These are phyloP conservation scores for Geotrichum klebahnii DNA, from an alignment of 1,139 yeast genomes.

Conservation along the genomic window DNA sequence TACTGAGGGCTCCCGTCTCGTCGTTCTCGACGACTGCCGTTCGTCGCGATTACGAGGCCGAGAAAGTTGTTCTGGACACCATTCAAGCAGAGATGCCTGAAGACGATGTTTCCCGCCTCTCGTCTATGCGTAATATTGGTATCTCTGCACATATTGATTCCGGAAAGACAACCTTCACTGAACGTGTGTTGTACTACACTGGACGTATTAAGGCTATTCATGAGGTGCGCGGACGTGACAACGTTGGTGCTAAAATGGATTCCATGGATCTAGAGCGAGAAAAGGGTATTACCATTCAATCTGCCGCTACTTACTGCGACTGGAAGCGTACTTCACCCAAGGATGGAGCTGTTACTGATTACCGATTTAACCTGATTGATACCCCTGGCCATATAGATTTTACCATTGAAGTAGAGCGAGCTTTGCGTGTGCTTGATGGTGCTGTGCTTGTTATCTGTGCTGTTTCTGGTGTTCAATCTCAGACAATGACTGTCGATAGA, in stretches of 20 bases:
- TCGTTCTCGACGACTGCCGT: conserved; percentile 16
- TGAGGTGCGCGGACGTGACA: conserved; percentile 95
- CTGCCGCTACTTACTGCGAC: conserved; percentile 97
- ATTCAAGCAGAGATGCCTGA: conserved; percentile 52
- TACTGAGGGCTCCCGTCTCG: too few relatives aligned
- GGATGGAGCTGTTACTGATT: conserved; percentile 45
- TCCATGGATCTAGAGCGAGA: conserved; percentile 97
- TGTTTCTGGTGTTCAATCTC: conserved; percentile 96
- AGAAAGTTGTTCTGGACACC: conserved; percentile 34
- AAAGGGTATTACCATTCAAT: conserved; percentile 95
- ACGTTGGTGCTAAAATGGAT: conserved; percentile 98
- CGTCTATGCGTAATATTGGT: conserved; percentile 84
- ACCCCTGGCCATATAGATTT: conserved; percentile 98
- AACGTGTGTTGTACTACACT: conserved; percentile 91
- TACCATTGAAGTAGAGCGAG: conserved; percentile 97
- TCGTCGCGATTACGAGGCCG: conserved; percentile 34
- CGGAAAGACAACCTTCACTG: conserved; percentile 95
- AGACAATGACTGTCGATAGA: conserved; percentile 96
- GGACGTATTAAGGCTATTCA: conserved; percentile 97
- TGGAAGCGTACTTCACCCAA: conserved; percentile 60
- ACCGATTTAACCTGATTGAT: conserved; percentile 90
- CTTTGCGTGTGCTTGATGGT: conserved; percentile 93
- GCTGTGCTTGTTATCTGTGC: conserved; percentile 98
- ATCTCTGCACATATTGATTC: conserved; percentile 97
- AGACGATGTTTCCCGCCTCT: conserved; percentile 54